These are phyloP conservation scores for Lecanoromycetidae sp. DNA, from an alignment of 2,329 filamentous ascomycete species.

Conservation along the genomic window DNA sequence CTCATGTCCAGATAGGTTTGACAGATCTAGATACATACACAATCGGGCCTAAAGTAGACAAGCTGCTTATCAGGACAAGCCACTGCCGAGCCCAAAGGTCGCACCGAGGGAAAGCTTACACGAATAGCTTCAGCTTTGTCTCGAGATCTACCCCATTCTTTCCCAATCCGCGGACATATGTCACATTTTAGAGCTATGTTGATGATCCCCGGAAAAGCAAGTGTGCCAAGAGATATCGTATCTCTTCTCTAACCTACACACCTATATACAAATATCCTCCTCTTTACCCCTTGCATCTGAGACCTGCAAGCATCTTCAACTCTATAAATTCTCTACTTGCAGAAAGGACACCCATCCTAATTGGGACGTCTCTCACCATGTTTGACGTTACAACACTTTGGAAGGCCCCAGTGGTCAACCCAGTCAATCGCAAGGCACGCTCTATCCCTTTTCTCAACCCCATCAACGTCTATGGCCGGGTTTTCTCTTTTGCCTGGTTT, in stretches of 20 bases:
- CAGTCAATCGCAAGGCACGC: conserved; percentile 69
- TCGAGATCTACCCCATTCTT: conserved; percentile 4
- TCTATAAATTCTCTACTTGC: neutral
- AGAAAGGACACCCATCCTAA: neutral
- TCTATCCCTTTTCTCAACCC: conserved; percentile 70
- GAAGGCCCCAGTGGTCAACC: conserved; percentile 61
- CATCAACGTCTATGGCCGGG: conserved; percentile 66
- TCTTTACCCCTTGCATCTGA: neutral
- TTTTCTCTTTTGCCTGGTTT: conserved; percentile 76
- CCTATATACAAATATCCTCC: neutral
- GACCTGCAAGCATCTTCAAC: neutral
- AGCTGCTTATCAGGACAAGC: conserved; percentile 2
- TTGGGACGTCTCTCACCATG: neutral
- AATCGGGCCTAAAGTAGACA: neutral
- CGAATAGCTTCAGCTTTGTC: neutral
- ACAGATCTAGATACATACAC: neutral
- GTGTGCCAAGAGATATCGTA: neutral
- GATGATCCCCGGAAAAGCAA: conserved; percentile 12
- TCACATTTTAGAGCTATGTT: neutral
- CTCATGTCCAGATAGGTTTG: neutral
- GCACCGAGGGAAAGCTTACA: neutral
- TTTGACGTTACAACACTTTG: conserved; percentile 23
- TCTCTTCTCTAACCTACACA: neutral
- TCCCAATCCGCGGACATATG: conserved; percentile 16
- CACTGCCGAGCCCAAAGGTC: neutral